Evolutionary conservation across 345 rosid species (phyloP).

Genomic region (Xanthoceras sorbifolium): DNA sequence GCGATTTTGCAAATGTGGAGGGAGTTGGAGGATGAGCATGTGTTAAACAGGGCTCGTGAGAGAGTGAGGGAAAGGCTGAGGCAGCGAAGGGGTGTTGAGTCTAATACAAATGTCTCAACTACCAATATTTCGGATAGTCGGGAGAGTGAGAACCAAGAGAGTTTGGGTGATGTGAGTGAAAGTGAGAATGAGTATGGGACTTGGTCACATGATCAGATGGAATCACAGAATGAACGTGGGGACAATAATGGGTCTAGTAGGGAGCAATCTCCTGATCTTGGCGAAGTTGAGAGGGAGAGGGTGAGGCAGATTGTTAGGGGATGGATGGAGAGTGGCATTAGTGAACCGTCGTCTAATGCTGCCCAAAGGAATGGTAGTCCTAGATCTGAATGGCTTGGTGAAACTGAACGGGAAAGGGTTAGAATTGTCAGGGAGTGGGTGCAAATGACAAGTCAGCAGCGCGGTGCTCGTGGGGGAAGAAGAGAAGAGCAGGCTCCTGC

Average conservation of each 20-base stretch:
- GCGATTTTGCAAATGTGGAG: conserved; percentile 96
- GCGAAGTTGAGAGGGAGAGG: conserved; percentile 95
- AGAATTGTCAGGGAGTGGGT: conserved; percentile 97
- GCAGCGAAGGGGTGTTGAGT: conserved; percentile 61
- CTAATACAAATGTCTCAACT: conserved; percentile 50
- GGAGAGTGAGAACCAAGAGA: conserved; percentile 70
- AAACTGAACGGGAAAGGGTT: conserved; percentile 97
- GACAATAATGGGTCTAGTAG: conserved; percentile 69
- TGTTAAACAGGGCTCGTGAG: conserved; percentile 79
- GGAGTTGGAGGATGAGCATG: conserved; percentile 97
- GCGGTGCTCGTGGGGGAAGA: conserved; percentile 60
- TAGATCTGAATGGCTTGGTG: conserved; percentile 95
- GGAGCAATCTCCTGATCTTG: conserved; percentile 95
- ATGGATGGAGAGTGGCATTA: conserved; percentile 86
- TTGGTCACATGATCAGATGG: conserved; percentile 72
- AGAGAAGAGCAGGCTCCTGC: conserved; percentile 61
- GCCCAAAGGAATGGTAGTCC: conserved; percentile 62
- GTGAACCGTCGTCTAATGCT: conserved; percentile 63
- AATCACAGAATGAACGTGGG: conserved; percentile 45
- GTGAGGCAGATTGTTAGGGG: conserved; percentile 93
- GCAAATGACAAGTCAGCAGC: conserved; percentile 95
- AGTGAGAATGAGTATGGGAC: conserved; percentile 85
- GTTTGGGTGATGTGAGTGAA: conserved; percentile 68
- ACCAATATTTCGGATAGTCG: conserved; percentile 54
- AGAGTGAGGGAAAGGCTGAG: conserved; percentile 85